A percentile compares a stretch with the other conserved stretches of the same genome.
Evolutionary conservation across 768 basidiomycete genomes (phyloP).

Genomic region (Boletales sp.): DNA sequence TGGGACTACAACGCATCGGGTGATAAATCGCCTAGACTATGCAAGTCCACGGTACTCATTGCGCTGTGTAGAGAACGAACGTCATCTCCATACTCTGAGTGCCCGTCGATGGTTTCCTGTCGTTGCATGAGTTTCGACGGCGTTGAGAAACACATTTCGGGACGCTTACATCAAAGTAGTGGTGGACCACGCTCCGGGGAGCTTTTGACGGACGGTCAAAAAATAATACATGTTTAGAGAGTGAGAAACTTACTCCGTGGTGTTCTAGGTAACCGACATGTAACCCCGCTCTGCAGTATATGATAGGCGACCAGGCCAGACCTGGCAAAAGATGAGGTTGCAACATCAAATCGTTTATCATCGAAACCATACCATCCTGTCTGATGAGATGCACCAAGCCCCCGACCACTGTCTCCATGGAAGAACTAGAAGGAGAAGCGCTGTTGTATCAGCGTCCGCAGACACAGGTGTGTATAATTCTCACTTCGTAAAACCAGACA

Average conservation of each 20-base stretch:
- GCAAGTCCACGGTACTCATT: constrained; percentile 51
- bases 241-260: constrained; percentile 69
- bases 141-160: neutral
- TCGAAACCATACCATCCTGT: constrained; percentile 76
- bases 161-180: constrained; percentile 87
- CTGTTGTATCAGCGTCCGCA: neutral
- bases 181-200: constrained; percentile 79
- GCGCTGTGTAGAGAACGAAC: constrained; percentile 57
- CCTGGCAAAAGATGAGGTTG: constrained; percentile 35
- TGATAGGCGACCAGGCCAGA: constrained; percentile 89
- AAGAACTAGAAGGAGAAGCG: constrained; percentile 60
- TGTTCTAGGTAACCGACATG: constrained; percentile 88
- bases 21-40: constrained; percentile 64
- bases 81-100: constrained; percentile 76
- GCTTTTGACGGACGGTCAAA: constrained; percentile 43
- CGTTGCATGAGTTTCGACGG: constrained; percentile 1
- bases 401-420: constrained; percentile 89
- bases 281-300: constrained; percentile 86
- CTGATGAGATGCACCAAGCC: constrained; percentile 96
- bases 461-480: constrained; percentile 6
- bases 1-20: constrained; percentile 58
- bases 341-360: neutral
- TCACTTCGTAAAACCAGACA: constrained; percentile 91
- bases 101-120: constrained; percentile 71
- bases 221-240: neutral